Conservation (phyloP, 768 basidiomycete genomes). For the Leucocoprinus birnbaumii region DNA sequence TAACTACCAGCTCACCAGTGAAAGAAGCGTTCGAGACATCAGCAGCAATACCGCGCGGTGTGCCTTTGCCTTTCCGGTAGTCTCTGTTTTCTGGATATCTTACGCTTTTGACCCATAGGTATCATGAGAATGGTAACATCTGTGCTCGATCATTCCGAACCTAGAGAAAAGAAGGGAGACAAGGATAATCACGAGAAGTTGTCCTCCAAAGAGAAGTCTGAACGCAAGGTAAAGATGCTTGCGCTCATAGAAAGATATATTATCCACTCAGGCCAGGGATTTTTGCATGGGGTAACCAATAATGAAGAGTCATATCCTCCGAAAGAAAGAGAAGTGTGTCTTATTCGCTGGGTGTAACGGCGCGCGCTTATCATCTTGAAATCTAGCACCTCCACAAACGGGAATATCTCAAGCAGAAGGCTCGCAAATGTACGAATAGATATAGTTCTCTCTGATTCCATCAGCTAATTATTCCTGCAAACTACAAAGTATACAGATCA, state of each 20-base stretch:
- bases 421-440: not conserved
- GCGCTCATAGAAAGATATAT: too few species aligned
- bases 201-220: too few species aligned
- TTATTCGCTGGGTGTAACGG: too few species aligned
- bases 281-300: too few species aligned
- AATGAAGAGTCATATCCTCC: too few species aligned
- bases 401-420: conserved; percentile 1
- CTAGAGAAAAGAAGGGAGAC: too few species aligned
- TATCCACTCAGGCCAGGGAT: too few species aligned
- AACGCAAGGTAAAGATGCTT: too few species aligned
- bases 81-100: not conserved
- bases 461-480: not conserved
- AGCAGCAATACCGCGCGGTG: conserved; percentile 1
- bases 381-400: not conserved
- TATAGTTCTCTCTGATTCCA: not conserved
- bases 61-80: not conserved
- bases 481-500: not conserved
- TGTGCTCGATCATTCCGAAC: not conserved
- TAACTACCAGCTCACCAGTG: not conserved
- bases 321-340: too few species aligned
- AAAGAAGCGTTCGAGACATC: not conserved
- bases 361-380: too few species aligned
- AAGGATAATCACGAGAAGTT: too few species aligned
- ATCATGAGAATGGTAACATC: conserved; percentile 4
- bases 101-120: not conserved